Evolutionary conservation across 139 green algal species (phyloP), one percentile per base, ranked within the genome.

Genomic region (Eudorina sp.): DNA sequence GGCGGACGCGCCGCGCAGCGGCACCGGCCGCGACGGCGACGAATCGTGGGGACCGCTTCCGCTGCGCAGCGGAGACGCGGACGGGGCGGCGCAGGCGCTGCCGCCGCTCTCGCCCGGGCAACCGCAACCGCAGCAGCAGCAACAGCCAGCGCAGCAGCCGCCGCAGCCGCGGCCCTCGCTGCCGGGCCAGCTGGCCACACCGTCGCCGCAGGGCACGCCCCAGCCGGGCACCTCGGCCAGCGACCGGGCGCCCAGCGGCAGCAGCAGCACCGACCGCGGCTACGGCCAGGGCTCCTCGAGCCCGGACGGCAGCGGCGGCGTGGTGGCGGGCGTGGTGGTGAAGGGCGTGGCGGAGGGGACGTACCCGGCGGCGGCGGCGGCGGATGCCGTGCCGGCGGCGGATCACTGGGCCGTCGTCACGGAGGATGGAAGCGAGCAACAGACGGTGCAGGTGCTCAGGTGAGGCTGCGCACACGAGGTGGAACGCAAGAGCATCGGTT

Each of bases 391-490:
- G 7, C n/a, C n/a, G 64, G 64, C 64, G n/a, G 64, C 7, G n/a
- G n/a, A n/a, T n/a, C n/a, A n/a, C n/a, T n/a, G n/a, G n/a, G n/a
- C n/a, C n/a, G n/a, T n/a, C n/a, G n/a, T n/a, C n/a, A n/a, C n/a
- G n/a, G n/a, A n/a, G 25, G 45, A 40, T 62, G 21, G n/a, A 27
- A 7, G 11, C 9, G 8, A 2, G 2, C 27, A 45, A 40, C 45
- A 23, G 16, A 41, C 5, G 51, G 77, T 84, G 13, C 53, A 19
- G 36, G 77, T 46, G 53, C 53, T 84, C 21, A 84, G 77, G 77
- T 84, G 51, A 46, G 66, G 21, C n/a, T n/a, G n/a, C n/a, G n/a
- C n/a, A n/a, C n/a, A n/a, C n/a, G n/a, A n/a, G n/a, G n/a, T n/a
- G n/a, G n/a, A n/a, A n/a, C n/a, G n/a, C n/a, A n/a, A n/a, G n/a